phyloP scores from a whole-genome alignment of 1,284 basidiomycete genomes.

The Ganoderma boninense region DNA sequence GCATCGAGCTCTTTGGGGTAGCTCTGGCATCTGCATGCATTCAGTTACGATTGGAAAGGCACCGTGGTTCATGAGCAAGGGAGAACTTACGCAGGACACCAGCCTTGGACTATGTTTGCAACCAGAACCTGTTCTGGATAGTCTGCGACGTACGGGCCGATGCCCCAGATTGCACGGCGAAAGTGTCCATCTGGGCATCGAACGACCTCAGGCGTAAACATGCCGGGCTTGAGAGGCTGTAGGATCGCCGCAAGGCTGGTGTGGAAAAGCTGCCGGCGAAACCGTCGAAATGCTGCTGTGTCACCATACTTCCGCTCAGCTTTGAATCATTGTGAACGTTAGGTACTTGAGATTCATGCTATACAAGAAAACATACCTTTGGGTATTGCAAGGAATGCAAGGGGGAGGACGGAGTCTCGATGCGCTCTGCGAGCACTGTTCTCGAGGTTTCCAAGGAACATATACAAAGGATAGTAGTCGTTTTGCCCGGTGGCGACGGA shows the following conservation, averaged over 20 bases:
- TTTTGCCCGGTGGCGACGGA: slow-evolving; percentile 33
- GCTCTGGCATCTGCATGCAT: background rate
- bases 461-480: slow-evolving; percentile 36
- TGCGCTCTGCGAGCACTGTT: slow-evolving; percentile 32
- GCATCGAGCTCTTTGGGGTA: too few relatives aligned
- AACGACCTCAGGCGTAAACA: slow-evolving; percentile 17
- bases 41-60: too few relatives aligned
- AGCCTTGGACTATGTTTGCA: slow-evolving; percentile 15
- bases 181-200: slow-evolving; percentile 21
- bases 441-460: slow-evolving; percentile 28
- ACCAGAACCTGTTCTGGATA: slow-evolving; percentile 26
- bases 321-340: background rate
- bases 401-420: slow-evolving; percentile 10
- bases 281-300: slow-evolving; percentile 13
- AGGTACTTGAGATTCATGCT: too few relatives aligned
- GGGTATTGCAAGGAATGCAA: slow-evolving; percentile 32
- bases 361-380: slow-evolving; percentile 11
- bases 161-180: slow-evolving; percentile 20
- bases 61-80: too few relatives aligned
- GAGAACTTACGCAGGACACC: slow-evolving; percentile 21
- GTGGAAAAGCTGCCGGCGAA: slow-evolving; percentile 25
- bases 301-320: slow-evolving; percentile 9
- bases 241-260: slow-evolving; percentile 12
- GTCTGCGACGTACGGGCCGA: slow-evolving; percentile 31
- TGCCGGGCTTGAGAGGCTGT: slow-evolving; percentile 5